Percentiles rank a stretch among this genome's conserved stretches.
Evolutionary conservation across 306 rosid species (phyloP).

Genomic region (Rosa lucieae): DNA sequence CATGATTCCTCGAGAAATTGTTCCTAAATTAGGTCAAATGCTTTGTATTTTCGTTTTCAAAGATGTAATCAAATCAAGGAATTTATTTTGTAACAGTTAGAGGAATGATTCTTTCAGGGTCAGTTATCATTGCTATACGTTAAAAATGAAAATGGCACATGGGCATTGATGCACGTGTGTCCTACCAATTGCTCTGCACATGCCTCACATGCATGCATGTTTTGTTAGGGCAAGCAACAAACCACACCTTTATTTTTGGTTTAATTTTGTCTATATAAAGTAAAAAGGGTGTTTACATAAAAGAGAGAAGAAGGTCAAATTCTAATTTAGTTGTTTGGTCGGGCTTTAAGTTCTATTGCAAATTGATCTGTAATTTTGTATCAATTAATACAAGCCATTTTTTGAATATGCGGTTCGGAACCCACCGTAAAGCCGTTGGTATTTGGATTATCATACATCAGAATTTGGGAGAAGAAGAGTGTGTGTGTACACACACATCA

Average conservation of each 20-base stretch:
- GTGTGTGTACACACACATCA: too few relatives aligned
- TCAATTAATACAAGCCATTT: too few relatives aligned
- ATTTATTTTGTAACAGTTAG: constrained; percentile 36
- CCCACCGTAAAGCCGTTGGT: too few relatives aligned
- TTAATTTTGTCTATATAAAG: not conserved
- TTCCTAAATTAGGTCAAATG: constrained; percentile 41
- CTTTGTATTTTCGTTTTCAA: constrained; percentile 44
- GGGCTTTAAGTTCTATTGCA: too few relatives aligned
- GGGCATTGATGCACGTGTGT: constrained; percentile 46
- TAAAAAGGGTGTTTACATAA: not conserved
- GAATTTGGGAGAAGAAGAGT: too few relatives aligned
- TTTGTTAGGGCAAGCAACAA: constrained; percentile 7
- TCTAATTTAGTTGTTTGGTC: too few relatives aligned
- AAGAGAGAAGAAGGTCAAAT: too few relatives aligned
- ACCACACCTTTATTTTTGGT: not conserved
- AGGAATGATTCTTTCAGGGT: constrained; percentile 43
- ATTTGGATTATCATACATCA: too few relatives aligned
- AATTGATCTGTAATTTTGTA: too few relatives aligned
- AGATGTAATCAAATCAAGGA: constrained; percentile 40
- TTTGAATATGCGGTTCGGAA: too few relatives aligned
- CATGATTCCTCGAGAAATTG: constrained; percentile 38
- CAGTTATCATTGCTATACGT: constrained; percentile 21
- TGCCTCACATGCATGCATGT: constrained; percentile 40
- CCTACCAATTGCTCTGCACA: constrained; percentile 35
- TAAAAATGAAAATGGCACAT: constrained; percentile 33